Evolutionary conservation across 352 stramenopile species (phyloP), one percentile per base, ranked within the genome.

Genomic region (Phytophthora colocasiae): DNA sequence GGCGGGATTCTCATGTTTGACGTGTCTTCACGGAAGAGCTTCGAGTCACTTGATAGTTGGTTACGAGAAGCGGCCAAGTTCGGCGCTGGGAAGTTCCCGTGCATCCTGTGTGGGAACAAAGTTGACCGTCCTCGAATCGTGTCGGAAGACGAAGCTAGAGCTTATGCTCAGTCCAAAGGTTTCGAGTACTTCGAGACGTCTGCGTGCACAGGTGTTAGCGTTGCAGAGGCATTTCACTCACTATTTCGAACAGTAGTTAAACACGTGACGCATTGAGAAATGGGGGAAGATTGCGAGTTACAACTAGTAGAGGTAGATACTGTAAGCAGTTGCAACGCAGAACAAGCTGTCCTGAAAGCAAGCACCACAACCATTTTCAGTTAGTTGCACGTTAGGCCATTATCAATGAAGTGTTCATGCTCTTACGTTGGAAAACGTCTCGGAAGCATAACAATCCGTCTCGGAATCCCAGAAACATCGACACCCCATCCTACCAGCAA

Each of bases 121-220:
- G 78, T 91, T 40, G 91, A 98, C 63, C 85, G 89, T 24, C 69
- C 79, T 43, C 74, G 86, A 32, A 77, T 75, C 5, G 90, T 98
- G 24, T 78, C 73, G 1, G 88, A 97, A 59, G 87, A 92, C 22
- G 90, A 98, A 59, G 93, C 78, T 0, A 71, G 67, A 6, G 66
- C 73, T 3, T 98, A 92, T 54, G 92, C 93, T 6, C 50, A 67
- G 19, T 49, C 78, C 6, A 93, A 92, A 44, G 88, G 83, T 2
- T 96, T 93, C 43, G 78, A 89, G 40, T 98, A 98, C 69, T 98
- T 96, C 55, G 93, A 98, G 73, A 98, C 91, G 14, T 97, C 89
- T 32, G 93, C 93, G 5, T 91, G 91, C 58, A 96, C 90, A 17
- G 93, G 91, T 15, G 76, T 87, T 38, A 95, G 87, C 75, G 86